Percentiles rank a stretch among this genome's conserved stretches.
Evolutionary conservation across 805 yeast genomes (phyloP).

Genomic region (Peterozyma toletana): DNA sequence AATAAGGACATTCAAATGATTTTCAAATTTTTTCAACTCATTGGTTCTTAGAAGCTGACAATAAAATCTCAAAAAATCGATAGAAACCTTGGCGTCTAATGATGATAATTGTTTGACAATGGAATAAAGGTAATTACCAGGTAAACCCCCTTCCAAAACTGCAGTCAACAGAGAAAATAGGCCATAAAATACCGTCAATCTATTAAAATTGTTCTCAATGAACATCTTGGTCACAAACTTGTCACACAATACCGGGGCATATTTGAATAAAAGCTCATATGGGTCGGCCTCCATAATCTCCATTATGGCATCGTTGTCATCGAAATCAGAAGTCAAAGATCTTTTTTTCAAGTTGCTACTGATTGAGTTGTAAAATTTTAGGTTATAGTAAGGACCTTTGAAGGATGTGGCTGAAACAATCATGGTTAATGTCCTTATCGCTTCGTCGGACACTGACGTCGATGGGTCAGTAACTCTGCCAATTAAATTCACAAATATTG

Average conservation of each 20-base stretch:
- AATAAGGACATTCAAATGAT: constrained; percentile 15
- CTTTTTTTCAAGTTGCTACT: constrained; percentile 15
- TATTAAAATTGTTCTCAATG: constrained; percentile 5
- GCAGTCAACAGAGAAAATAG: constrained; percentile 20
- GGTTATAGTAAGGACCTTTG: constrained; percentile 23
- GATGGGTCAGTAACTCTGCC: constrained; percentile 33
- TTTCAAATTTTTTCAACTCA: constrained; percentile 22
- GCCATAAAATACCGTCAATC: constrained; percentile 13
- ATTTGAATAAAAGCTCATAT: constrained; percentile 9
- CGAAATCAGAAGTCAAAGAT: constrained; percentile 1
- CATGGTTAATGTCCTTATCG: constrained; percentile 34
- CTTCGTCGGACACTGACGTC: constrained; percentile 42
- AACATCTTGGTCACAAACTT: constrained; percentile 11
- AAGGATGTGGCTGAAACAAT: constrained; percentile 26
- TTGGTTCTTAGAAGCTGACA: constrained; percentile 24
- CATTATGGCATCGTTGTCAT: constrained; percentile 2
- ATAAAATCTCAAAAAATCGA: constrained; percentile 28
- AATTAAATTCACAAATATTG: constrained; percentile 24
- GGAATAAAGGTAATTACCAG: constrained; percentile 11
- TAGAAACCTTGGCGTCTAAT: constrained; percentile 13
- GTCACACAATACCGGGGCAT: constrained; percentile 12
- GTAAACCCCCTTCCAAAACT: constrained; percentile 15
- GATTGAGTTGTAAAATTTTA: constrained; percentile 17
- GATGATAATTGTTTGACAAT: constrained; percentile 12
- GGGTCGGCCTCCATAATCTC: constrained; percentile 26